phyloP scores from a whole-genome alignment of 139 green algal genomes.

The Tetradesmus lagerheimii region DNA sequence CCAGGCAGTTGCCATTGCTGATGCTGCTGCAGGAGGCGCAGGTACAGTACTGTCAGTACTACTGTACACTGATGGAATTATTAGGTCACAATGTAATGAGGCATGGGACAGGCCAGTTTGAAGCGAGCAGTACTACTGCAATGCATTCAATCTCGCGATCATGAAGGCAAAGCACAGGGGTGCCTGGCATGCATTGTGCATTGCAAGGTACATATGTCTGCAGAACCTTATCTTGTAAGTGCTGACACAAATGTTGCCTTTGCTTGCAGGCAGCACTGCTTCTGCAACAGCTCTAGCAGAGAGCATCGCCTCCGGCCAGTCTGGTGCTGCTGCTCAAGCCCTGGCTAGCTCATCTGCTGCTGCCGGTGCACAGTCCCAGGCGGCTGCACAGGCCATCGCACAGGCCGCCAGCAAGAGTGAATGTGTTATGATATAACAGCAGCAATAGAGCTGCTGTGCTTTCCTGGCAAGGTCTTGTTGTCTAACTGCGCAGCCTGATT shows the following conservation, averaged over 20 bases:
- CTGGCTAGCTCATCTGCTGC: constrained; percentile 20
- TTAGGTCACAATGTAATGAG: too few relatives aligned
- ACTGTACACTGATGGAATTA: too few relatives aligned
- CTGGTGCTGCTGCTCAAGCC: background rate
- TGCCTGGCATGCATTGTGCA: background rate
- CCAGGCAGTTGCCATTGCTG: background rate
- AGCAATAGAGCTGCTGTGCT: too few relatives aligned
- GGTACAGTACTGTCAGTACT: background rate
- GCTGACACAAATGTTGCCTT: background rate
- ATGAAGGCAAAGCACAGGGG: too few relatives aligned
- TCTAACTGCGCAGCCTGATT: too few relatives aligned
- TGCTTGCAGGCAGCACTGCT: background rate
- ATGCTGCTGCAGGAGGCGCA: background rate
- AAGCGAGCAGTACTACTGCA: too few relatives aligned
- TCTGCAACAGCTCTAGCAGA: background rate
- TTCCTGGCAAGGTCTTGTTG: too few relatives aligned
- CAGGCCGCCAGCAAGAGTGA: constrained; percentile 40
- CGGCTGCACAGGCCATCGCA: constrained; percentile 50
- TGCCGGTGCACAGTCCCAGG: constrained; percentile 43
- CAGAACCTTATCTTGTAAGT: background rate
- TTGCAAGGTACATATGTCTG: too few relatives aligned
- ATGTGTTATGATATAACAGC: background rate
- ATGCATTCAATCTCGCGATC: too few relatives aligned
- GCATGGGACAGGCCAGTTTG: too few relatives aligned
- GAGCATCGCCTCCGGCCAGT: background rate